Percentiles rank a stretch among this genome's conserved stretches.
Evolutionary conservation across 345 rosid species (phyloP).

Genomic region (Pelargonium nanum): DNA sequence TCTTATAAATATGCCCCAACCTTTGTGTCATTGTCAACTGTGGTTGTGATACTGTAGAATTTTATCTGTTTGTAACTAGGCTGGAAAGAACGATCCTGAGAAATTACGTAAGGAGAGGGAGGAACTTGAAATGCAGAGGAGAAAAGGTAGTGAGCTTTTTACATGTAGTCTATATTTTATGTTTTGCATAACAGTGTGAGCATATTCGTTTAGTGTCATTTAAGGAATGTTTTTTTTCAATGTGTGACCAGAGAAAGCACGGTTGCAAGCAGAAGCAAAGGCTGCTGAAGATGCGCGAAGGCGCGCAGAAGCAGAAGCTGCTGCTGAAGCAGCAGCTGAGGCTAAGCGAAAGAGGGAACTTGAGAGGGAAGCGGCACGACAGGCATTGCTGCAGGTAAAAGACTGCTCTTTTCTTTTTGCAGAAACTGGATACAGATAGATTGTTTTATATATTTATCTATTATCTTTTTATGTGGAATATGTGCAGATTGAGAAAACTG

Average conservation of each 20-base stretch:
- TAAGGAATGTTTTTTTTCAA: not conserved
- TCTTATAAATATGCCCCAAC: not conserved
- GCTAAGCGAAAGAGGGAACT: conserved; percentile 74
- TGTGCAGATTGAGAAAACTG: conserved; percentile 87
- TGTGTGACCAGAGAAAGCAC: conserved; percentile 60
- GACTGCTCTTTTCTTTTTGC: not conserved
- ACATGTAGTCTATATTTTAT: not conserved
- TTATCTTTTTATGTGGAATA: conserved; percentile 3
- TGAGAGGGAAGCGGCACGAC: conserved; percentile 93
- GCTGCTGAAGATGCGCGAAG: conserved; percentile 87
- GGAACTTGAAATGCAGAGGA: conserved; percentile 67
- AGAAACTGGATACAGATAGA: not conserved
- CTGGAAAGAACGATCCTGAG: conserved; percentile 69
- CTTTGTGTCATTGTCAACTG: conserved; percentile 6
- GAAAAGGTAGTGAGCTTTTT: conserved; percentile 43
- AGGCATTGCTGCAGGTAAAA: conserved; percentile 65
- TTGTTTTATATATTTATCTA: not conserved
- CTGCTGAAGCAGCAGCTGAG: conserved; percentile 73
- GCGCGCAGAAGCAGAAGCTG: conserved; percentile 85
- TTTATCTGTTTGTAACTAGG: conserved; percentile 32
- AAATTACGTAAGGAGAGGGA: conserved; percentile 71
- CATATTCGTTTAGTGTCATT: not conserved
- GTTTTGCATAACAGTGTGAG: not conserved
- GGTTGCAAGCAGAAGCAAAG: conserved; percentile 83
- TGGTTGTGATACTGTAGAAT: conserved; percentile 8